Percentiles rank a stretch among this genome's conserved stretches.
phyloP scores from a whole-genome alignment of 192 early-diverging fungal genomes.

The Dissophora ornata region DNA sequence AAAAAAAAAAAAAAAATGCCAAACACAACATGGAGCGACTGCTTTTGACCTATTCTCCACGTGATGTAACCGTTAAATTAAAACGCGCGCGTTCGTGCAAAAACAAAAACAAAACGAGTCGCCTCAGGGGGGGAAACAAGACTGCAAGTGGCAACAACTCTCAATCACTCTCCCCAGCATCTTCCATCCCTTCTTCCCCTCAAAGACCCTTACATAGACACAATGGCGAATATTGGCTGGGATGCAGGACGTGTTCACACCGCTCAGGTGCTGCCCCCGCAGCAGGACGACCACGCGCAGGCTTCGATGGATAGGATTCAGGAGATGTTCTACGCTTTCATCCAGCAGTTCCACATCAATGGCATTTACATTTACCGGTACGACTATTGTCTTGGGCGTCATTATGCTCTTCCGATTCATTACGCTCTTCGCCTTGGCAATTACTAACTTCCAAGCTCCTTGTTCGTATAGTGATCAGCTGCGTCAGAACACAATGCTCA shows the following conservation, averaged over 20 bases:
- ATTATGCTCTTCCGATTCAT: background rate
- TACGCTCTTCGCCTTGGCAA: no score
- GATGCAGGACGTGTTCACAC: conserved; percentile 82
- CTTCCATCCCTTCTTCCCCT: conserved; percentile 7
- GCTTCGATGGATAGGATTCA: conserved; percentile 70
- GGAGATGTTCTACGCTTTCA: conserved; percentile 80
- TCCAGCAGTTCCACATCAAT: conserved; percentile 88
- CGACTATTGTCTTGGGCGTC: background rate
- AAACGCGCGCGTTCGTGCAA: background rate
- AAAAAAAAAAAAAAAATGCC: conserved; percentile 26
- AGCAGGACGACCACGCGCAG: conserved; percentile 59
- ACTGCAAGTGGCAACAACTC: no score
- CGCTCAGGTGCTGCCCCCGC: conserved; percentile 72
- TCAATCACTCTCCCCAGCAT: conserved; percentile 1
- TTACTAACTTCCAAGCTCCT: no score
- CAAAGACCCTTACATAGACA: background rate
- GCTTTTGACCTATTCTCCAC: no score
- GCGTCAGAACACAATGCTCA: conserved; percentile 81
- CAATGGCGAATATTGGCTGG: conserved; percentile 78
- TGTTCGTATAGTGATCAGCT: conserved; percentile 82
- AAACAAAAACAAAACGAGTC: background rate
- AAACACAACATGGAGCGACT: conserved; percentile 7
- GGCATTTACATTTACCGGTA: conserved; percentile 88
- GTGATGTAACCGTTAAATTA: background rate
- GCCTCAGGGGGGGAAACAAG: background rate